Conservation (phyloP, 768 basidiomycete genomes). For the Candolleomyces aberdarensis region DNA sequence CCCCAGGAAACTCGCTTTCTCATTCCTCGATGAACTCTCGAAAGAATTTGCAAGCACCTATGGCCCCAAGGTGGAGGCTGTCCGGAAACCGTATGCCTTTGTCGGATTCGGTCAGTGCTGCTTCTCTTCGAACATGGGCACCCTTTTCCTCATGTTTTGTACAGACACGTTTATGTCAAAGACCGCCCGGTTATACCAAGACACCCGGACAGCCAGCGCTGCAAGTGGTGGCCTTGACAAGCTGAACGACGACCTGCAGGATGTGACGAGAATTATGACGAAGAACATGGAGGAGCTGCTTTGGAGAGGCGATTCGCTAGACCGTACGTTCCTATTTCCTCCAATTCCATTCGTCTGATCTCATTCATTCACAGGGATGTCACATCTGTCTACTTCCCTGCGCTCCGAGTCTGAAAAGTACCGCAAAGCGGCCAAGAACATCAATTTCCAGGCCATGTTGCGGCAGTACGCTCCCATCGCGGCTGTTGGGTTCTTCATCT, state of each 20-base stretch:
- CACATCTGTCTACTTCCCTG: constrained; percentile 89
- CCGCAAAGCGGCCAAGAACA: constrained; percentile 90
- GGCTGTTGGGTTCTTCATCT: constrained; percentile 73
- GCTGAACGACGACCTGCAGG: constrained; percentile 94
- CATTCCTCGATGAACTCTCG: constrained; percentile 93
- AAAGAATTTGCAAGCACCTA: constrained; percentile 95
- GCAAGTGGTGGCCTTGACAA: constrained; percentile 73
- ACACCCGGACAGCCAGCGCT: constrained; percentile 82
- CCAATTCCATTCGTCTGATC: neutral
- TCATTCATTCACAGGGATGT: constrained; percentile 69
- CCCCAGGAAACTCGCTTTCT: constrained; percentile 95
- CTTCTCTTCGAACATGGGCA: neutral
- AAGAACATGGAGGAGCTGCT: constrained; percentile 99
- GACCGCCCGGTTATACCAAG: constrained; percentile 91
- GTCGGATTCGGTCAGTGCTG: constrained; percentile 80
- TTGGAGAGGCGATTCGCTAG: constrained; percentile 97
- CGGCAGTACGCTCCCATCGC: constrained; percentile 94
- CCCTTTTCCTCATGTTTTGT: constrained; percentile 4
- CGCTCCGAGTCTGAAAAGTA: constrained; percentile 98
- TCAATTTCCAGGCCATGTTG: constrained; percentile 91
- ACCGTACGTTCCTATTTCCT: constrained; percentile 55
- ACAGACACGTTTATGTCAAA: constrained; percentile 98
- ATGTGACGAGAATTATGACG: constrained; percentile 99
- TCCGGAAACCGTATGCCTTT: constrained; percentile 97
- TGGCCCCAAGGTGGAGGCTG: constrained; percentile 88